Percentiles rank a stretch among this genome's conserved stretches.
These are phyloP conservation scores for Aureobasidium sp. DNA, from an alignment of 2,329 filamentous ascomycete species.

Conservation along the genomic window DNA sequence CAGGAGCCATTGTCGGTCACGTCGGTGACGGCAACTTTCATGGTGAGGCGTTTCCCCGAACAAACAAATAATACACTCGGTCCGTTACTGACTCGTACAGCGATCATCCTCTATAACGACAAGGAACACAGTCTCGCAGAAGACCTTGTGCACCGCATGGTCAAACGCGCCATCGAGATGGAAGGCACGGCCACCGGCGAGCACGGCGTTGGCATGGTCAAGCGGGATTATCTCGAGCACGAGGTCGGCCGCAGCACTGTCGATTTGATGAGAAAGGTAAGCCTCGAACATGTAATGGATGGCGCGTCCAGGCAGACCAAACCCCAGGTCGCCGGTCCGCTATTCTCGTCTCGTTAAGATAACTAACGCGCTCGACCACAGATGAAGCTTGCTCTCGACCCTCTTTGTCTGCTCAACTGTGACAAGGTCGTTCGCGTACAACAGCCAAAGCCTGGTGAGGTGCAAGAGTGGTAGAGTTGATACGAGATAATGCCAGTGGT, in stretches of 20 bases:
- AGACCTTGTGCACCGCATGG: slow-evolving; percentile 71
- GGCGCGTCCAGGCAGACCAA: not conserved
- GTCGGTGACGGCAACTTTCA: slow-evolving; percentile 73
- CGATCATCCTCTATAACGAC: slow-evolving; percentile 60
- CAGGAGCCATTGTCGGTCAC: slow-evolving; percentile 63
- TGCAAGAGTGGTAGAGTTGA: slow-evolving; percentile 31
- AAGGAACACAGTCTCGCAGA: slow-evolving; percentile 60
- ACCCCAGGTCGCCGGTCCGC: not conserved
- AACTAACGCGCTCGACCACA: slow-evolving; percentile 29
- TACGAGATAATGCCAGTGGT: not conserved
- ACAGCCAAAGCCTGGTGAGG: slow-evolving; percentile 42
- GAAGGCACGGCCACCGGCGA: slow-evolving; percentile 83
- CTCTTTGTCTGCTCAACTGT: slow-evolving; percentile 58
- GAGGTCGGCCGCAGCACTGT: slow-evolving; percentile 70
- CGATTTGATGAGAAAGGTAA: slow-evolving; percentile 73
- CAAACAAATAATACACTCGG: not conserved
- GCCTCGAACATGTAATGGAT: slow-evolving; percentile 21
- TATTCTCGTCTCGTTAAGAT: not conserved
- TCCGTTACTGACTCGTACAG: slow-evolving; percentile 27
- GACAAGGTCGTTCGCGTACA: slow-evolving; percentile 58
- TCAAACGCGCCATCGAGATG: slow-evolving; percentile 70
- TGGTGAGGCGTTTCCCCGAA: slow-evolving; percentile 33
- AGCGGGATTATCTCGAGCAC: slow-evolving; percentile 74
- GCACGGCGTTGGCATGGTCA: slow-evolving; percentile 76
- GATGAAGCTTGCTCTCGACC: slow-evolving; percentile 77